Evolutionary conservation across 2,329 filamentous ascomycete genomes (phyloP).

Genomic region (Ceratocystis lukuohia): DNA sequence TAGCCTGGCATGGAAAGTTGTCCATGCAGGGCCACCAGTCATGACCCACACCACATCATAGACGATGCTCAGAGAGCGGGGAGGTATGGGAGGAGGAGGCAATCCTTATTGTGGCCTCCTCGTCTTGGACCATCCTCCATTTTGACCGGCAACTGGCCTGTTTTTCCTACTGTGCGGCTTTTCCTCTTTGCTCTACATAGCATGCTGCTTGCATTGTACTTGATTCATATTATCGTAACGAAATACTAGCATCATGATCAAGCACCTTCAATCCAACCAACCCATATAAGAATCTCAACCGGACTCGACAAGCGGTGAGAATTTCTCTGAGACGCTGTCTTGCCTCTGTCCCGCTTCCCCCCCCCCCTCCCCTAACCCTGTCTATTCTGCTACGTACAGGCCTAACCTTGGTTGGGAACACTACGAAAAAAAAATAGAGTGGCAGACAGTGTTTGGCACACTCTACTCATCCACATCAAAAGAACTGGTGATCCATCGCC

Average conservation of each 20-base stretch:
- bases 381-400: neutral
- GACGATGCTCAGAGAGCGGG: neutral
- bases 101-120: no score
- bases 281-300: no score
- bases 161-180: no score
- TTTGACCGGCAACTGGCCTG: no score
- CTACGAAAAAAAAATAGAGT: neutral
- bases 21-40: neutral
- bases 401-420: neutral
- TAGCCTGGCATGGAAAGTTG: neutral
- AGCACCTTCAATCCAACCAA: no score
- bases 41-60: neutral
- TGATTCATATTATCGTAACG: no score
- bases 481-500: neutral
- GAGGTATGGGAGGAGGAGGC: no score
- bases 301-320: slow-evolving; percentile 6
- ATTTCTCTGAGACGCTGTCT: slow-evolving; percentile 3
- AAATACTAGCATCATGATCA: no score
- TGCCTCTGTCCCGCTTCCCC: neutral
- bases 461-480: neutral
- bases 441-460: neutral
- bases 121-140: no score
- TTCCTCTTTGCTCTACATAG: no score
- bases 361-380: neutral
- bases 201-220: no score